These are phyloP conservation scores for Apophysomyces variabilis DNA, from an alignment of 371 early-diverging fungal species.

Conservation along the genomic window DNA sequence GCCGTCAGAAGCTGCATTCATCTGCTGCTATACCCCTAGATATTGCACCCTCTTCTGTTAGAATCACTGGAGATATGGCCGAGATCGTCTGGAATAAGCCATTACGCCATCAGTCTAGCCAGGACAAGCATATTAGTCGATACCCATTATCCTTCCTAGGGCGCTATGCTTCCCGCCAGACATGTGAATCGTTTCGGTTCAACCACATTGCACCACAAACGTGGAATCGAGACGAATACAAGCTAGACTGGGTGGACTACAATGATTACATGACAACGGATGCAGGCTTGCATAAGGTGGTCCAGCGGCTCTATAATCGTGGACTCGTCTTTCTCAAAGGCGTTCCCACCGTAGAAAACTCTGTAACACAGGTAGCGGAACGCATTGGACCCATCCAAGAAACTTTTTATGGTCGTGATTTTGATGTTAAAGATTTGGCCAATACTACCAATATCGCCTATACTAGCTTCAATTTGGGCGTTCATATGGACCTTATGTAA, in stretches of 20 bases:
- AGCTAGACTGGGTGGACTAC: conserved; percentile 63
- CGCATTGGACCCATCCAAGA: conserved; percentile 78
- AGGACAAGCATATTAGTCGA: conserved; percentile 42
- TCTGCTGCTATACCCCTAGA: conserved; percentile 74
- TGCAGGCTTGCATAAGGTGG: conserved; percentile 55
- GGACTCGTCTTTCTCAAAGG: conserved; percentile 78
- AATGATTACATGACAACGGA: conserved; percentile 67
- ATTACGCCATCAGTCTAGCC: conserved; percentile 33
- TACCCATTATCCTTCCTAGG: conserved; percentile 47
- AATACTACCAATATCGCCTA: conserved; percentile 90
- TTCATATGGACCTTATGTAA: conserved; percentile 94
- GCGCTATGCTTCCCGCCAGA: conserved; percentile 35
- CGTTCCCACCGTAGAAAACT: conserved; percentile 66
- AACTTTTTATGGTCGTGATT: conserved; percentile 85
- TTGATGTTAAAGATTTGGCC: conserved; percentile 83
- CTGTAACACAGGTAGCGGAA: conserved; percentile 64
- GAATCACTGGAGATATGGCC: conserved; percentile 34
- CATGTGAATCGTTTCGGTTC: conserved; percentile 41
- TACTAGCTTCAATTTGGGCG: conserved; percentile 79
- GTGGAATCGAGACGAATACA: conserved; percentile 56
- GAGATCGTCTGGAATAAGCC: conserved; percentile 50
- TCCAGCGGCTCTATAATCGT: conserved; percentile 67
- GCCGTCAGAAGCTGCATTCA: conserved; percentile 81
- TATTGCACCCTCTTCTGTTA: conserved; percentile 43
- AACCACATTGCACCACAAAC: conserved; percentile 42